Conservation (phyloP, 169 alveolate species). For the Plasmodium gaboni region DNA sequence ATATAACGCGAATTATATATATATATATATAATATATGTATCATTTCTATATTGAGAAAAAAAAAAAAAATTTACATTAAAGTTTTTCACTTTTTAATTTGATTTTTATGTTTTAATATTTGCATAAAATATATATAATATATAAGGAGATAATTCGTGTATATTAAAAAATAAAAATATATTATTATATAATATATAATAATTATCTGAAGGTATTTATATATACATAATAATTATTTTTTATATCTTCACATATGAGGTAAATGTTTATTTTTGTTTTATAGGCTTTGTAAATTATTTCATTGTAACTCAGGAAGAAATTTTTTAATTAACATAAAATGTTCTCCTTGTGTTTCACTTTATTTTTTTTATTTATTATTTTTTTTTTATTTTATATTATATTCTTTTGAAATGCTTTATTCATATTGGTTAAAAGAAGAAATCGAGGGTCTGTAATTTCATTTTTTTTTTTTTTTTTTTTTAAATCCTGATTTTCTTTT, state of each 20-base stretch:
- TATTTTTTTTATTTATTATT: not conserved
- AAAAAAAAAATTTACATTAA: too few relatives aligned
- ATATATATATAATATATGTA: too few relatives aligned
- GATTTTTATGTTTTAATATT: too few relatives aligned
- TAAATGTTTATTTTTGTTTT: not conserved
- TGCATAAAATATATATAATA: too few relatives aligned
- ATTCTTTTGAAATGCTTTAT: constrained; percentile 68
- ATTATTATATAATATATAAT: too few relatives aligned
- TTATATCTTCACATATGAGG: not conserved
- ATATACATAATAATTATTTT: not conserved
- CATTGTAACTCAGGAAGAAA: not conserved
- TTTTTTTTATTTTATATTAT: constrained; percentile 21
- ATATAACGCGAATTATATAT: too few relatives aligned
- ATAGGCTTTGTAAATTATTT: not conserved
- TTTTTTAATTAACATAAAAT: too few relatives aligned
- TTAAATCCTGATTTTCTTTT: constrained; percentile 1
- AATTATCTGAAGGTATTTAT: not conserved
- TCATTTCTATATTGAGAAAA: too few relatives aligned
- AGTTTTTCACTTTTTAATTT: too few relatives aligned
- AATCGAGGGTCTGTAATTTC: constrained; percentile 56
- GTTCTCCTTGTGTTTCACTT: too few relatives aligned
- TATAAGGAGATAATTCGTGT: too few relatives aligned
- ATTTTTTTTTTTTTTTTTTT: constrained; percentile 19
- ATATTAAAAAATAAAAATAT: too few relatives aligned
- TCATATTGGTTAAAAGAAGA: constrained; percentile 67